These are phyloP conservation scores for Talaromyces sp. DNA, from an alignment of 2,329 filamentous ascomycete genomes.

Conservation along the genomic window DNA sequence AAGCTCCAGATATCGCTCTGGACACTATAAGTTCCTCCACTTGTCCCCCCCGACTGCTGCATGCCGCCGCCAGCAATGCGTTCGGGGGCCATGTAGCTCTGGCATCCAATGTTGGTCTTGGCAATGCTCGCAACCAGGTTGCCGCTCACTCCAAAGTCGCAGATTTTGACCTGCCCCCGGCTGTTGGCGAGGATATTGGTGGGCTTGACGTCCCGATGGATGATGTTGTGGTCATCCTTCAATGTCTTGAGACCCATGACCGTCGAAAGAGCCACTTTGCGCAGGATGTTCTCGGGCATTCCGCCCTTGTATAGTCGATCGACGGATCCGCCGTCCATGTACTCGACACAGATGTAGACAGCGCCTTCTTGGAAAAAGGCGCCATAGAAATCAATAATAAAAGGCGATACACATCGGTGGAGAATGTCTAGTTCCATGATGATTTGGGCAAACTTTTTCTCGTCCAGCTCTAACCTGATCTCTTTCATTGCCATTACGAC, in stretches of 20 bases:
- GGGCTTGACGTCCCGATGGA: slow-evolving; percentile 96
- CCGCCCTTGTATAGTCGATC: slow-evolving; percentile 92
- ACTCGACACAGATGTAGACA: slow-evolving; percentile 98
- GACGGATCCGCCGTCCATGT: slow-evolving; percentile 97
- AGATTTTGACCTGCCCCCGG: slow-evolving; percentile 90
- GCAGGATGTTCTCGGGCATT: slow-evolving; percentile 80
- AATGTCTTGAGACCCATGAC: slow-evolving; percentile 86
- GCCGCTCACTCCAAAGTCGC: slow-evolving; percentile 95
- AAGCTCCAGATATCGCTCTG: slow-evolving; percentile 98
- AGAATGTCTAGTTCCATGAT: slow-evolving; percentile 96
- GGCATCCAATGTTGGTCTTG: slow-evolving; percentile 97
- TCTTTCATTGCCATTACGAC: slow-evolving; percentile 99
- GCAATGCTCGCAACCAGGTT: slow-evolving; percentile 97
- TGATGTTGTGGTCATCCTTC: slow-evolving; percentile 98
- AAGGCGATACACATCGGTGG: slow-evolving; percentile 89
- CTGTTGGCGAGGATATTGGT: slow-evolving; percentile 97
- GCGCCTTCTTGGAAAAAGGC: slow-evolving; percentile 98
- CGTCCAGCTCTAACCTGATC: slow-evolving; percentile 89
- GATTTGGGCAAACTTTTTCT: slow-evolving; percentile 94
- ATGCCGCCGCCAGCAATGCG: slow-evolving; percentile 84
- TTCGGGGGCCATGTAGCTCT: slow-evolving; percentile 99
- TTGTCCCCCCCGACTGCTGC: slow-evolving; percentile 63
- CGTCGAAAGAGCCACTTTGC: slow-evolving; percentile 86
- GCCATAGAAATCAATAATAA: slow-evolving; percentile 98
- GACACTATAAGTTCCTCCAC: slow-evolving; percentile 87